Evolutionary conservation across 768 basidiomycete genomes (phyloP).

Genomic region (Phaeotremella skinneri): DNA sequence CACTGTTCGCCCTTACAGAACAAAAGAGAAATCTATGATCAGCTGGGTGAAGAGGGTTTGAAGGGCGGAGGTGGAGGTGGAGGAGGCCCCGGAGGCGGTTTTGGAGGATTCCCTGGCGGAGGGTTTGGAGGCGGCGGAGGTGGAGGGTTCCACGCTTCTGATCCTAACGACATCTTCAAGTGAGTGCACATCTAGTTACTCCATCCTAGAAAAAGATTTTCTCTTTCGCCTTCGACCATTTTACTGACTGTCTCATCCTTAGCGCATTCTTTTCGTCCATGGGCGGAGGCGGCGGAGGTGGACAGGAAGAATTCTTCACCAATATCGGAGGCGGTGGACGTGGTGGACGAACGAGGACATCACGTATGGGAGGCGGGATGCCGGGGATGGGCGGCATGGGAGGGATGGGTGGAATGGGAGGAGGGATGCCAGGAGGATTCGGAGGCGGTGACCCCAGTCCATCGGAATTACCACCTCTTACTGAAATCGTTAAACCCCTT

Average conservation of each 20-base stretch:
- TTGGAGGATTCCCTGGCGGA: conserved; percentile 48
- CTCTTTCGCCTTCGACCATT: conserved; percentile 6
- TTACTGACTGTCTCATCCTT: not conserved
- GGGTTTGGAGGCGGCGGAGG: conserved; percentile 51
- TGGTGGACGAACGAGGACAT: conserved; percentile 19
- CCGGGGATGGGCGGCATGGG: conserved; percentile 21
- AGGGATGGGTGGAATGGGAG: conserved; percentile 51
- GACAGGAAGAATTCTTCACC: conserved; percentile 9
- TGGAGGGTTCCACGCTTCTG: conserved; percentile 68
- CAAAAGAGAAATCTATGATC: conserved; percentile 65
- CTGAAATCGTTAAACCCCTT: conserved; percentile 72
- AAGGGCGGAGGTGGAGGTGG: conserved; percentile 61
- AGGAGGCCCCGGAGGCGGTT: conserved; percentile 55
- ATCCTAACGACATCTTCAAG: conserved; percentile 88
- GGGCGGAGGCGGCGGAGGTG: conserved; percentile 44
- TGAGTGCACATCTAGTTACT: conserved; percentile 54
- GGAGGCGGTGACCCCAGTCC: conserved; percentile 51
- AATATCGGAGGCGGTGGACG: conserved; percentile 21
- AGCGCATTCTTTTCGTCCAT: conserved; percentile 35
- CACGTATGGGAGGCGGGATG: conserved; percentile 48
- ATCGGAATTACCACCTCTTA: conserved; percentile 51
- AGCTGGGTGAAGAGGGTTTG: conserved; percentile 91
- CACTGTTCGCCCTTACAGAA: conserved; percentile 32
- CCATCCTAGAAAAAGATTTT: not conserved
- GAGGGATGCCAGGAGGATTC: conserved; percentile 43